A percentile compares a stretch with the other conserved stretches of the same genome.
These are phyloP conservation scores for Cytospora mali DNA, from an alignment of 2,329 filamentous ascomycete genomes.

Conservation along the genomic window DNA sequence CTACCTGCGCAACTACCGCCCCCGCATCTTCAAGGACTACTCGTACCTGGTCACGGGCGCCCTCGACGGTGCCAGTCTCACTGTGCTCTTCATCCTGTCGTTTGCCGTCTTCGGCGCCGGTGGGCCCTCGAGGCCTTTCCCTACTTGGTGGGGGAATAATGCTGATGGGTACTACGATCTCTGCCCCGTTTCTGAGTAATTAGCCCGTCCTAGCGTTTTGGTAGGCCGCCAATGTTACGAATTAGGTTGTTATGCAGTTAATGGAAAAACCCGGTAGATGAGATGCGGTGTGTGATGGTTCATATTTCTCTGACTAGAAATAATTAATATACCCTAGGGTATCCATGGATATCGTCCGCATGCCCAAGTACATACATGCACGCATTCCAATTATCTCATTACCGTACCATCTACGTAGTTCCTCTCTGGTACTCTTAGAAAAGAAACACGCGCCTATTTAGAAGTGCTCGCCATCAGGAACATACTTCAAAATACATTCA, in stretches of 20 bases:
- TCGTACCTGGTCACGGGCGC: slow-evolving; percentile 56
- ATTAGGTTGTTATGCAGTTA: too few species aligned
- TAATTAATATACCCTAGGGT: too few species aligned
- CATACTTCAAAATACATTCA: neutral
- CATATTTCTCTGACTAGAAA: too few species aligned
- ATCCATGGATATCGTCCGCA: too few species aligned
- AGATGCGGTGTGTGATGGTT: too few species aligned
- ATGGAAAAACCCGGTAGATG: too few species aligned
- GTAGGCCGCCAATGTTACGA: too few species aligned
- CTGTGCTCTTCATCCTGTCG: slow-evolving; percentile 54
- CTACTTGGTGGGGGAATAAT: slow-evolving; percentile 59
- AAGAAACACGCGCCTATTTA: neutral
- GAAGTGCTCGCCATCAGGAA: neutral
- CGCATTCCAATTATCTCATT: neutral
- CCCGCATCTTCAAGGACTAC: slow-evolving; percentile 56
- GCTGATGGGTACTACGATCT: slow-evolving; percentile 49
- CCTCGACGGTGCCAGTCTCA: slow-evolving; percentile 53
- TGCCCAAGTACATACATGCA: too few species aligned
- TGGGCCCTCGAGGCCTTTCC: slow-evolving; percentile 47
- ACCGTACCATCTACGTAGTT: neutral
- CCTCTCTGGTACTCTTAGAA: too few species aligned
- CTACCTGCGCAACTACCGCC: slow-evolving; percentile 55
- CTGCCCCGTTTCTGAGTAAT: slow-evolving; percentile 44
- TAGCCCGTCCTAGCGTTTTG: too few species aligned
- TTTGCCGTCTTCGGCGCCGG: slow-evolving; percentile 60